phyloP scores from a whole-genome alignment of 1,284 basidiomycete species.

The Boletus semigastroideus region DNA sequence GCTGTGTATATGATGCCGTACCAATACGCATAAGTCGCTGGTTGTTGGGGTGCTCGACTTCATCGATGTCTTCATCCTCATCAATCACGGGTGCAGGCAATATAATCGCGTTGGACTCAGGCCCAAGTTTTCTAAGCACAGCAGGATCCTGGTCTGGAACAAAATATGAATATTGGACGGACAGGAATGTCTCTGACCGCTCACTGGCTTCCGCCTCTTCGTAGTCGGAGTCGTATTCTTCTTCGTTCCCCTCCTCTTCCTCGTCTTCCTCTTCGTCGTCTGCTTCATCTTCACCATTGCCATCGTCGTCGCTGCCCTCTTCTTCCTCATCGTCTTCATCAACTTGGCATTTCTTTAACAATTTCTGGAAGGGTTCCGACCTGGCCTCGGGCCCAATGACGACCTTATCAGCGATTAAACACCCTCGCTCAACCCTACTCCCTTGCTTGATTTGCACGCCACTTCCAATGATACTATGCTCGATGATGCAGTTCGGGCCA shows the following conservation, averaged over 20 bases:
- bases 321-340: conserved; percentile 35
- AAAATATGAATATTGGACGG: not conserved
- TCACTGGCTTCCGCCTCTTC: conserved; percentile 65
- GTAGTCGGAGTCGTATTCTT: conserved; percentile 50
- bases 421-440: conserved; percentile 63
- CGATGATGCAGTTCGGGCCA: conserved; percentile 74
- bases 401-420: conserved; percentile 80
- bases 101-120: conserved; percentile 65
- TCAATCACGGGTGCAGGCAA: conserved; percentile 59
- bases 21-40: conserved; percentile 71
- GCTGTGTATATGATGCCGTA: not conserved
- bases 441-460: conserved; percentile 72
- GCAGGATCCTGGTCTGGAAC: conserved; percentile 43
- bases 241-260: conserved; percentile 38
- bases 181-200: conserved; percentile 18
- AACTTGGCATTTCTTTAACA: conserved; percentile 51
- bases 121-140: conserved; percentile 49
- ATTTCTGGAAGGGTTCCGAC: conserved; percentile 68
- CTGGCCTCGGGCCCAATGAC: conserved; percentile 72
- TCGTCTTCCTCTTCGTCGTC: conserved; percentile 32
- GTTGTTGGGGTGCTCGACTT: conserved; percentile 60
- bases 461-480: conserved; percentile 78
- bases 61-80: conserved; percentile 63
- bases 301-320: conserved; percentile 33
- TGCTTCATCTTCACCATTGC: conserved; percentile 30